Evolutionary conservation across 2,329 filamentous ascomycete species (phyloP).

Genomic region (Sporothrix euskadiensis): DNA sequence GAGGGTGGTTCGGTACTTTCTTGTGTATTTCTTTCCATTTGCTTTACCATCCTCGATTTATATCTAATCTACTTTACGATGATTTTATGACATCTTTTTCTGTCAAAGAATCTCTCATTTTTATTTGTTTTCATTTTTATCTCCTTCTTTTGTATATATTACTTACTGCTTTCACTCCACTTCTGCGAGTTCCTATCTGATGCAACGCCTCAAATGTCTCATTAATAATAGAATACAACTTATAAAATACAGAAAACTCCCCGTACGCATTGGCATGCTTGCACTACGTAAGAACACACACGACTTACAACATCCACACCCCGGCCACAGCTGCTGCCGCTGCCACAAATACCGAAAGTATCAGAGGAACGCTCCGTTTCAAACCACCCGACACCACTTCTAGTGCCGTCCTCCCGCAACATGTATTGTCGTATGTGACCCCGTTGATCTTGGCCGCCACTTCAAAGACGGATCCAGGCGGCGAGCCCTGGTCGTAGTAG

Average conservation of each 20-base stretch:
- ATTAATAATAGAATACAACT: background rate
- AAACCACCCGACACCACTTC: background rate
- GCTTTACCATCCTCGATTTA: background rate
- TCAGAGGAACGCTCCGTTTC: background rate
- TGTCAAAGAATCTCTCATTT: background rate
- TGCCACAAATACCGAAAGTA: background rate
- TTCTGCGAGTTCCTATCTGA: background rate
- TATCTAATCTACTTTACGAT: background rate
- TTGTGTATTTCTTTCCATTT: background rate
- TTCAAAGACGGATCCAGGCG: slow-evolving; percentile 72
- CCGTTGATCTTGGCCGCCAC: slow-evolving; percentile 70
- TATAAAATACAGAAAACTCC: background rate
- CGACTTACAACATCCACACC: background rate
- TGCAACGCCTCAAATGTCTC: background rate
- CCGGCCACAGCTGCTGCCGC: background rate
- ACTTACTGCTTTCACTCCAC: background rate
- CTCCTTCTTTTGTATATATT: background rate
- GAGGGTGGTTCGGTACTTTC: background rate
- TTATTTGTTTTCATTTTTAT: background rate
- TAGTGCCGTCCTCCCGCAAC: slow-evolving; percentile 51
- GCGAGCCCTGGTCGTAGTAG: slow-evolving; percentile 73
- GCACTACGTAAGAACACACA: background rate
- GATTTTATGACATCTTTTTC: background rate
- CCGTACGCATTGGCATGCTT: background rate
- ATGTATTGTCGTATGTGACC: slow-evolving; percentile 64